Percentiles rank a stretch among this genome's conserved stretches.
These are phyloP conservation scores for Mycena pura DNA, from an alignment of 768 basidiomycete species.

Conservation along the genomic window DNA sequence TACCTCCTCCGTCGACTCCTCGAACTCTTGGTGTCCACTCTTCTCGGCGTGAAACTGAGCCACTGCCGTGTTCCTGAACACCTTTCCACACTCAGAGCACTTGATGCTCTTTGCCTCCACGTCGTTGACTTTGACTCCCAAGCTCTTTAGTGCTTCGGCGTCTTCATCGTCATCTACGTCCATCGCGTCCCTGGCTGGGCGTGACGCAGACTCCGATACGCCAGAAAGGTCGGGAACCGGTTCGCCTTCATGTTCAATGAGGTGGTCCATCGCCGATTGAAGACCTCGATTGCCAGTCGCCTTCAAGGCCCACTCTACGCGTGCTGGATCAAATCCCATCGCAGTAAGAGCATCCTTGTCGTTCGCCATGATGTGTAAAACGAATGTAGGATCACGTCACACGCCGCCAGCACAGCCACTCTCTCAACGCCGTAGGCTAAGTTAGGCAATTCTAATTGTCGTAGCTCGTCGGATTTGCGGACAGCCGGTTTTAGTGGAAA, in stretches of 20 bases:
- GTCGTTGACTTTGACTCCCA: conserved; percentile 49
- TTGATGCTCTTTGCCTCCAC: conserved; percentile 86
- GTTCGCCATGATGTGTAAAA: conserved; percentile 48
- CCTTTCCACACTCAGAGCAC: conserved; percentile 83
- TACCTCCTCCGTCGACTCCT: conserved; percentile 95
- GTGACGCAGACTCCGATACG: conserved; percentile 43
- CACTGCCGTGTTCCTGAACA: conserved; percentile 72
- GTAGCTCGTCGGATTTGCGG: background rate
- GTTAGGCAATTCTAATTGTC: background rate
- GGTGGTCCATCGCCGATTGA: conserved; percentile 90
- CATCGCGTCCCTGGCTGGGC: conserved; percentile 41
- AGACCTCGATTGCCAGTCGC: conserved; percentile 85
- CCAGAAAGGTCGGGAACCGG: conserved; percentile 69
- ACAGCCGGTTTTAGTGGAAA: too few species aligned
- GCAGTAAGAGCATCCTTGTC: conserved; percentile 78
- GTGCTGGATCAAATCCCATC: conserved; percentile 87
- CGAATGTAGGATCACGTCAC: background rate
- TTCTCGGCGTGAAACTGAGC: conserved; percentile 95
- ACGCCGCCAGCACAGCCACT: background rate
- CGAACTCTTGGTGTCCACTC: conserved; percentile 94
- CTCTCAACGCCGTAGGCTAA: background rate
- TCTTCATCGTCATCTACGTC: conserved; percentile 79
- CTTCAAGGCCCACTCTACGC: conserved; percentile 91
- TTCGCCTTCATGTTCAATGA: conserved; percentile 81
- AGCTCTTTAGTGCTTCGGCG: conserved; percentile 61